Percentiles rank a stretch among this genome's conserved stretches.
phyloP scores from a whole-genome alignment of 768 basidiomycete species.

The Rhizopogon roseolus region DNA sequence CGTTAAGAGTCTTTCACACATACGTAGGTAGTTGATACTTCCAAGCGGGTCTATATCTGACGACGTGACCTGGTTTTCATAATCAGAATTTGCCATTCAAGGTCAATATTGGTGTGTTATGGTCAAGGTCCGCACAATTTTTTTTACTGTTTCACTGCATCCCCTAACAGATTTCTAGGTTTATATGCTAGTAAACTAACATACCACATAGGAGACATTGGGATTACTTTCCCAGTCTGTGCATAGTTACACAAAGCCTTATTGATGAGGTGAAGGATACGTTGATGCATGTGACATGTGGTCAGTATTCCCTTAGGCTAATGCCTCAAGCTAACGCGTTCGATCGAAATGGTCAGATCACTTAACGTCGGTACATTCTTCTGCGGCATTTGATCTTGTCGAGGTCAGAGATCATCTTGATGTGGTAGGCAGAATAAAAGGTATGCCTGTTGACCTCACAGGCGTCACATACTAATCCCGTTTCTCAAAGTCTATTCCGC shows the following conservation, averaged over 20 bases:
- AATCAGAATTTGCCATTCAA: slow-evolving; percentile 28
- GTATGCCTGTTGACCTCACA: slow-evolving; percentile 5
- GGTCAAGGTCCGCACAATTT: not conserved
- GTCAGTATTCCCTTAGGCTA: slow-evolving; percentile 6
- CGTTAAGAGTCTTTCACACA: slow-evolving; percentile 13
- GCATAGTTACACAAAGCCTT: slow-evolving; percentile 19
- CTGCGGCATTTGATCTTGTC: slow-evolving; percentile 14
- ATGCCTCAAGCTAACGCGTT: not conserved
- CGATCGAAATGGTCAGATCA: slow-evolving; percentile 13
- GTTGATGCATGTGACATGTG: slow-evolving; percentile 22
- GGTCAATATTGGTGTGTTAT: slow-evolving; percentile 31
- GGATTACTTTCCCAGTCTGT: slow-evolving; percentile 24
- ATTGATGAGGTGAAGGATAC: slow-evolving; percentile 20
- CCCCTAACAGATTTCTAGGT: not conserved
- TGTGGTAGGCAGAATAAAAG: slow-evolving; percentile 21
- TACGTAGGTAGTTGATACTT: slow-evolving; percentile 10
- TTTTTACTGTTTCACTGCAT: not conserved
- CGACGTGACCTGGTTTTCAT: not conserved
- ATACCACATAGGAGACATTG: slow-evolving; percentile 29
- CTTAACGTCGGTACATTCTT: slow-evolving; percentile 22
- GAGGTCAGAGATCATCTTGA: slow-evolving; percentile 17
- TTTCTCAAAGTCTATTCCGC: not conserved
- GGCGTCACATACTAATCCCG: not conserved
- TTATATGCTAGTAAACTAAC: not conserved
- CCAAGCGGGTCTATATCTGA: not conserved